Percentiles rank a stretch among this genome's conserved stretches.
Evolutionary conservation across 768 basidiomycete genomes (phyloP).

Genomic region (Clathrus columnatus): DNA sequence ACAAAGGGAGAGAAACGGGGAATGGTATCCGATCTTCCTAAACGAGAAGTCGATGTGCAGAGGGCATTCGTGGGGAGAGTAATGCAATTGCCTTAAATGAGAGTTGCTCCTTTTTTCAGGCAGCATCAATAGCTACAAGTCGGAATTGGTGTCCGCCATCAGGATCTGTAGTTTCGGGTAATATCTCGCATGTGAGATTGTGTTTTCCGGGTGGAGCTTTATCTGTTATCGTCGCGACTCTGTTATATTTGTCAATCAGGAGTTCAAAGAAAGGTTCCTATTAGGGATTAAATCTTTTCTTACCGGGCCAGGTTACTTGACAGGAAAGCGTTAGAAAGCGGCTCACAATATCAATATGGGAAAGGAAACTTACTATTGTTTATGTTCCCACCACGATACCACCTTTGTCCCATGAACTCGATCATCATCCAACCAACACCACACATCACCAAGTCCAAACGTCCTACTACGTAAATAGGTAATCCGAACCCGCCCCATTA

Average conservation of each 20-base stretch:
- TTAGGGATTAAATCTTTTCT: too few relatives aligned
- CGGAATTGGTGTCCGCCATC: conserved; percentile 9
- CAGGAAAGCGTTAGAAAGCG: neutral
- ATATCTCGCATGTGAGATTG: conserved; percentile 3
- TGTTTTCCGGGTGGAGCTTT: conserved; percentile 1
- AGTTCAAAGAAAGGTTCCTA: too few relatives aligned
- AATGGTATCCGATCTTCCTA: too few relatives aligned
- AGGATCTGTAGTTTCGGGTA: conserved; percentile 2
- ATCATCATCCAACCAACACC: conserved; percentile 12
- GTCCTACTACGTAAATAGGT: conserved; percentile 6
- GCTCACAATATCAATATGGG: neutral
- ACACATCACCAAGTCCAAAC: conserved; percentile 9
- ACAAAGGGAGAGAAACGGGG: too few relatives aligned
- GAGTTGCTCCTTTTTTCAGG: neutral
- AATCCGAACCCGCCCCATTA: conserved; percentile 11
- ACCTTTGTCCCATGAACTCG: neutral
- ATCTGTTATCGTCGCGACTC: neutral
- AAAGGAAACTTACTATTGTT: neutral
- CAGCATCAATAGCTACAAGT: conserved; percentile 5
- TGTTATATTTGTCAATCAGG: neutral
- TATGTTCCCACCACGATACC: conserved; percentile 6
- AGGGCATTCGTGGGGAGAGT: too few relatives aligned
- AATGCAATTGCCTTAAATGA: too few relatives aligned
- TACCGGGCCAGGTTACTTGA: conserved; percentile 1
- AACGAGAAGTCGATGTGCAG: too few relatives aligned